Percentiles rank a stretch among this genome's conserved stretches.
Evolutionary conservation across 2,329 filamentous ascomycete genomes (phyloP).

Genomic region (Fusarium robinianum): DNA sequence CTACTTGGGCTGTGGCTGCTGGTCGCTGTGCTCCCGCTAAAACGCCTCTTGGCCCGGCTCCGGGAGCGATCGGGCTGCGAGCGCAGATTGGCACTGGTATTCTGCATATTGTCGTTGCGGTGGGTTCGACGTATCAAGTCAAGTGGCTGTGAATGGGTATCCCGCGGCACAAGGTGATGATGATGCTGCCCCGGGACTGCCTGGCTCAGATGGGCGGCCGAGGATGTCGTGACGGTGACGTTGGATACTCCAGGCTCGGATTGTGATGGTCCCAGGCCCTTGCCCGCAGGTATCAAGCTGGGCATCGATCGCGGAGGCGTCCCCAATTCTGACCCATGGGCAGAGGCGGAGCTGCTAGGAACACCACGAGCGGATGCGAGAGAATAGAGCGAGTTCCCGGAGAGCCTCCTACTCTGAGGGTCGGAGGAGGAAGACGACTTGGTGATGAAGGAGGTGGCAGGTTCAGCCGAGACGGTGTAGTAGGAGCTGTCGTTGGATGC

Average conservation of each 20-base stretch:
- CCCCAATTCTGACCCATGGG: slow-evolving; percentile 56
- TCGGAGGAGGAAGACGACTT: slow-evolving; percentile 53
- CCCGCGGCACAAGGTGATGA: slow-evolving; percentile 53
- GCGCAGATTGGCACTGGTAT: slow-evolving; percentile 44
- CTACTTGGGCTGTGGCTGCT: slow-evolving; percentile 81
- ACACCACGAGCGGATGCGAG: slow-evolving; percentile 63
- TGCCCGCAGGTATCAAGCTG: slow-evolving; percentile 52
- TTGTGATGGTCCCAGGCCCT: slow-evolving; percentile 48
- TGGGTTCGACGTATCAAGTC: slow-evolving; percentile 54
- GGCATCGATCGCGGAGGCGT: slow-evolving; percentile 49
- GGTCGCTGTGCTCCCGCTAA: slow-evolving; percentile 80
- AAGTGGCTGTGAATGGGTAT: slow-evolving; percentile 45
- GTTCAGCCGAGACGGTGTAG: slow-evolving; percentile 52
- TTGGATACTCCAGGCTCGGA: slow-evolving; percentile 57
- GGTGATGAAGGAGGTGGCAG: slow-evolving; percentile 48
- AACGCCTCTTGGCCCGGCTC: slow-evolving; percentile 72
- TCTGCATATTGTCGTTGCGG: slow-evolving; percentile 42
- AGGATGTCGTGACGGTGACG: slow-evolving; percentile 59
- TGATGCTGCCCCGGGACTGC: slow-evolving; percentile 43
- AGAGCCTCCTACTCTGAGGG: slow-evolving; percentile 66
- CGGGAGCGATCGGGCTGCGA: slow-evolving; percentile 62
- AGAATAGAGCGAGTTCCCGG: slow-evolving; percentile 74
- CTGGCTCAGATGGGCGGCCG: slow-evolving; percentile 47
- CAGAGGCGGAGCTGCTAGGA: slow-evolving; percentile 54
- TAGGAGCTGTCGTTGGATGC: slow-evolving; percentile 34